Conservation (phyloP, 257 asterid genomes). For the Prunella vulgaris region DNA sequence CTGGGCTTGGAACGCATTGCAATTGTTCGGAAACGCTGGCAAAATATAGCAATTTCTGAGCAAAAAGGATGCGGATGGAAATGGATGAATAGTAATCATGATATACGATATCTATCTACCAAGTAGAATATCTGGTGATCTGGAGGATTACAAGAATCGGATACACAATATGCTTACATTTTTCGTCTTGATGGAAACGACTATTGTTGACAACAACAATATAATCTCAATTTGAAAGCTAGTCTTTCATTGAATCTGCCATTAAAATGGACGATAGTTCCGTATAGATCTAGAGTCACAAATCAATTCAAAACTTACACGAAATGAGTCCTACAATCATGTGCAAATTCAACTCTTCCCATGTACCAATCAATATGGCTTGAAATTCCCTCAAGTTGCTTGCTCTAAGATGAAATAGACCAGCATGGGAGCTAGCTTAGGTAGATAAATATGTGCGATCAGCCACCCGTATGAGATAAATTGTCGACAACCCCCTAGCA, state of each 20-base stretch:
- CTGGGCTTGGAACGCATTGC: too few species aligned
- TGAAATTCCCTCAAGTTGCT: background rate
- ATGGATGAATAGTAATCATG: background rate
- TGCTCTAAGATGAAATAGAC: background rate
- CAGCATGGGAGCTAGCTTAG: background rate
- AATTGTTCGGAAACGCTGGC: too few species aligned
- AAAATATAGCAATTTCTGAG: background rate
- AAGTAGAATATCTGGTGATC: background rate
- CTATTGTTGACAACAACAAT: constrained; percentile 19
- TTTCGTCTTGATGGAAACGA: background rate
- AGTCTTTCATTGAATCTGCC: constrained; percentile 14
- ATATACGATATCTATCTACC: background rate
- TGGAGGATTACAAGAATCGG: constrained; percentile 22
- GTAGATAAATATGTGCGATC: constrained; percentile 3
- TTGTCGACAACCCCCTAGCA: constrained; percentile 11
- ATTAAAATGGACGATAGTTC: constrained; percentile 10
- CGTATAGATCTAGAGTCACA: constrained; percentile 20
- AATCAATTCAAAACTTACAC: constrained; percentile 19
- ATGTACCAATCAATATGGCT: constrained; percentile 2
- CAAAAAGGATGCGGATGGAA: background rate
- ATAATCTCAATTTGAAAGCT: constrained; percentile 20
- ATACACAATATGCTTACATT: constrained; percentile 25
- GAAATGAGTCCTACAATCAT: constrained; percentile 2
- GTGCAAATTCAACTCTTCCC: constrained; percentile 18
- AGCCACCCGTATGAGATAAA: constrained; percentile 13